Base-by-base conservation (phyloP, 225 moss, liverwort and hornwort species). In the Straminergon stramineum region DNA sequence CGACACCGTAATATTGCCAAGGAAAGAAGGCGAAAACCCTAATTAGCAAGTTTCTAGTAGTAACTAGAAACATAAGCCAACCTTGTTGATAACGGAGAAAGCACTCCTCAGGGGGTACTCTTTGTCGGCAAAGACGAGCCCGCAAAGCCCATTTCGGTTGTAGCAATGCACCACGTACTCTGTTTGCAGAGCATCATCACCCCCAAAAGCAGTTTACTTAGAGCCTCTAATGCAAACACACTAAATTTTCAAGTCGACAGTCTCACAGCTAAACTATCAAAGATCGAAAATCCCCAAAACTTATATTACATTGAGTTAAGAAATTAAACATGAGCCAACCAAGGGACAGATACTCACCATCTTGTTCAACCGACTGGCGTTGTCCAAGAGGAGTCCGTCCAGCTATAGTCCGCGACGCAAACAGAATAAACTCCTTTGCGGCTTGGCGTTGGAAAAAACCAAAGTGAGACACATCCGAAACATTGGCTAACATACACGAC, bases 161-260 rank as follows among this genome's bases (percentile, higher is more conserved):
- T 97, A 96, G 90, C 99, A 99, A 89, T 99, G 97, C 88, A 99
- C 99, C 92, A 97, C 96, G 82, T 99, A 99, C 91, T 99, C 99
- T 99, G 96, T 89, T 90, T 55, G 78, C 70, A 60, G 43, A 87
- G 87, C 84, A 91, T 89, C 41, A 70, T 39, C 80, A 60, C 15
- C 35, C 51, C 80, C 52, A 21, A 61, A 53, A 8, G 27, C 10
- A 85, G 13, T 15, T 86, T 12, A 21, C 57, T 88, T 57, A 79
- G 85, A 53, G n/a, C n/a, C 90, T 51, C 31, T 67, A 34, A 79
- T 63, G 15, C 53, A 63, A 74, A 84, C 53, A 39, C n/a, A 53
- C 12, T 75, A 48, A 17, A 60, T 61, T 61, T 48, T 31, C 75
- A 85, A 63, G 60, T 87, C 18, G 30, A 55, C 39, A 52, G 12